phyloP scores from a whole-genome alignment of 2,329 filamentous ascomycete species.

The Chalara sp. region DNA sequence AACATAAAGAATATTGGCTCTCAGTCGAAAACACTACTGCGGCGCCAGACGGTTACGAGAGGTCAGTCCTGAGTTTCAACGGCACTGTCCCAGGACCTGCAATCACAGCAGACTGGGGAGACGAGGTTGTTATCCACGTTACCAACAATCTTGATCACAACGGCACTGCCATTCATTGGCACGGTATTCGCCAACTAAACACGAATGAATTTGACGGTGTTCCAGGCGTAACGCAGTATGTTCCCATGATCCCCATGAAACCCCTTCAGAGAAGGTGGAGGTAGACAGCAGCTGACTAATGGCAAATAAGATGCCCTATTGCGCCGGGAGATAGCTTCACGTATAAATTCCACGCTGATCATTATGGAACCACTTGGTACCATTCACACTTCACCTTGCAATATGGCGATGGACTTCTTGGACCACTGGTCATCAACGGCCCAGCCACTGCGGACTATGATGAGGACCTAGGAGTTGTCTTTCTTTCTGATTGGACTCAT shows the following conservation, averaged over 20 bases:
- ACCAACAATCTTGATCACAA: conserved; percentile 31
- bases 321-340: conserved; percentile 43
- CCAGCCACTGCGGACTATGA: conserved; percentile 54
- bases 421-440: conserved; percentile 54
- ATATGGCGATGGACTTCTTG: conserved; percentile 42
- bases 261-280: no score
- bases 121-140: conserved; percentile 27
- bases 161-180: conserved; percentile 45
- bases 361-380: conserved; percentile 27
- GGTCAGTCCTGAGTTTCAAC: conserved; percentile 47
- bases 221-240: conserved; percentile 42
- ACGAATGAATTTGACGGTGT: conserved; percentile 31
- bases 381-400: conserved; percentile 23
- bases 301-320: conserved; percentile 47
- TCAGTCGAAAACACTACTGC: conserved; percentile 20
- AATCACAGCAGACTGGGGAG: conserved; percentile 31
- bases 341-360: conserved; percentile 29
- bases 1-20: conserved; percentile 20
- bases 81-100: conserved; percentile 31
- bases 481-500: conserved; percentile 26
- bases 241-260: no score
- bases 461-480: conserved; percentile 23
- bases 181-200: conserved; percentile 39
- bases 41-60: conserved; percentile 32
- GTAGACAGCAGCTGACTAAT: no score